phyloP scores from a whole-genome alignment of 768 basidiomycete species.

The Filobasidium floriforme region DNA sequence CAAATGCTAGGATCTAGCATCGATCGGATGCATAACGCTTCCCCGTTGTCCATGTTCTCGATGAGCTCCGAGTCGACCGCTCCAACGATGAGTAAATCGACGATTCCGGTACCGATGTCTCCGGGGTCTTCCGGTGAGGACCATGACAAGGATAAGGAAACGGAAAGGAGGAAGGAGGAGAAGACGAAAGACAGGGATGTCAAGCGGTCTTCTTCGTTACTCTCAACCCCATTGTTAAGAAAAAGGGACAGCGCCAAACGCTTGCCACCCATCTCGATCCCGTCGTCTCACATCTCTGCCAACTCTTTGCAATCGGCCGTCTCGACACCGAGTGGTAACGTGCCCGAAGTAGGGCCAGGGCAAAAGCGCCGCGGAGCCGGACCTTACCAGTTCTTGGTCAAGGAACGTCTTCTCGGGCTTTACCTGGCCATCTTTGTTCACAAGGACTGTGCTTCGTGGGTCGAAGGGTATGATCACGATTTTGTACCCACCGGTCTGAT shows the following conservation, averaged over 20 bases:
- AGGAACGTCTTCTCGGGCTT: conserved; percentile 69
- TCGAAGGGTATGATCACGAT: conserved; percentile 57
- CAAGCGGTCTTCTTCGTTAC: not conserved
- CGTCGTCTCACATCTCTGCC: conserved; percentile 4
- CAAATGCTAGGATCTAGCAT: not conserved
- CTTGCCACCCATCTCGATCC: conserved; percentile 17
- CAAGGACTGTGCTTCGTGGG: conserved; percentile 42
- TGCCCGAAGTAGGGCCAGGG: conserved; percentile 17
- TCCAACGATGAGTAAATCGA: not conserved
- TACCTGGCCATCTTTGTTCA: conserved; percentile 46
- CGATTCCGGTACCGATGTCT: not conserved
- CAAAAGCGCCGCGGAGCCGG: conserved; percentile 47
- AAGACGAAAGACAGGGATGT: not conserved
- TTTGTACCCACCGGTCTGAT: conserved; percentile 83
- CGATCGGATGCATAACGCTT: not conserved
- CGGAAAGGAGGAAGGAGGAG: not conserved
- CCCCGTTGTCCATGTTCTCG: not conserved
- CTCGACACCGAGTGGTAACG: conserved; percentile 21
- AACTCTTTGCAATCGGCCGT: not conserved
- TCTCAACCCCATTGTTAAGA: not conserved
- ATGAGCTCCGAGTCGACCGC: not conserved
- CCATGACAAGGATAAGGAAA: not conserved
- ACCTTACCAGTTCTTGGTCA: conserved; percentile 74
- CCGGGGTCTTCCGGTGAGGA: not conserved
- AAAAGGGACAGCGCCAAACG: conserved; percentile 1